Evolutionary conservation across 2,329 filamentous ascomycete species (phyloP), one percentile per base, ranked within the genome.

Genomic region (Truncatella angustata): DNA sequence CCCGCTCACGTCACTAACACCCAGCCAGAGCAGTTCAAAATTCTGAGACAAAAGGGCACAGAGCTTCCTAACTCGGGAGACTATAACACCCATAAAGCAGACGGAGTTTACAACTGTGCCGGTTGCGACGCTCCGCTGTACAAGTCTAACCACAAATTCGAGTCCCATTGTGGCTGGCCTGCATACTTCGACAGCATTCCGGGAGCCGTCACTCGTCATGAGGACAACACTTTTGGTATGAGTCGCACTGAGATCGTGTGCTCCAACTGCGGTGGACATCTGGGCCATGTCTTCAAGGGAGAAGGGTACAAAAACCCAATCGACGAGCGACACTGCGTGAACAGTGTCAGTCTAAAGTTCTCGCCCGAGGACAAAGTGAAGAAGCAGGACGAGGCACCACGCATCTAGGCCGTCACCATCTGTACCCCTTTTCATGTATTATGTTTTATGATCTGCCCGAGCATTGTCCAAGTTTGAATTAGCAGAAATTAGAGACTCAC

Each of bases 141-240:
- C 82, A 93, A 86, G 70, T 92, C 94, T 24, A 81, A 81, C 57
- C 92, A 96, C 73, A 99, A 99, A 72, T 99, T 99, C 81, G 90
- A 90, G 71, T 95, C 90, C 16, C 91, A 91, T 37, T 99, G 94
- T 72, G 94, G 94, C 55, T 99, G 94, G 94, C 94, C 94, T 0
- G 94, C 94, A 11, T 99, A 97, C 73, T 99, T 93, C 68, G 94
- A 99, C 72, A 93, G 88, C 59, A 84, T 99, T 48, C 93, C 94
- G 0, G 92, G 91, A 2, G 93, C 93, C 1, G 91, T 99, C 11
- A 90, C 84, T 32, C 80, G 93, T 56, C 87, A 93, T 64, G 84
- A 85, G 57, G 94, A 99, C 70, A 75, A 73, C 44, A 77, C 85
- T 0, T 80, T 91, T 48, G 93, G 93, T 43, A 96, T 96, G 90